These are phyloP conservation scores for Neospora caninum DNA, from an alignment of 169 alveolate genomes.

Conservation along the genomic window DNA sequence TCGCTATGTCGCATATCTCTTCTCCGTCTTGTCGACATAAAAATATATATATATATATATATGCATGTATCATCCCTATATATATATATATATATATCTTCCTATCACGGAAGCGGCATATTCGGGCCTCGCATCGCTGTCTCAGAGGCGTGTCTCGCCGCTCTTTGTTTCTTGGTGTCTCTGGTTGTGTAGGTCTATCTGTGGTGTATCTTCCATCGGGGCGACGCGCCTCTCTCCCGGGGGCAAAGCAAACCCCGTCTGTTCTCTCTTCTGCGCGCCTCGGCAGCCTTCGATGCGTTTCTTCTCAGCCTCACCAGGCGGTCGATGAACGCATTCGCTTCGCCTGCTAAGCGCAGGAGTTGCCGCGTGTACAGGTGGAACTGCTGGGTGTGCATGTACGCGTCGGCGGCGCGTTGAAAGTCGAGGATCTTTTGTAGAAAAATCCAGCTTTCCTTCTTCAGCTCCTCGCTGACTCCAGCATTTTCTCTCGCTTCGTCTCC, in stretches of 20 bases:
- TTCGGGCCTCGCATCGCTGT: too few relatives aligned
- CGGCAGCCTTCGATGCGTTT: neutral
- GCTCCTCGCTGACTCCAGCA: neutral
- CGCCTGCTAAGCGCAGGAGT: neutral
- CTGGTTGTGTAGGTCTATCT: too few relatives aligned
- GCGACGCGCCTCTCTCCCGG: too few relatives aligned
- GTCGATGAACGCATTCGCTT: neutral
- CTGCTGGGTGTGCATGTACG: neutral
- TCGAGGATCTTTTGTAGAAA: neutral
- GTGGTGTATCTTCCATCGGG: too few relatives aligned
- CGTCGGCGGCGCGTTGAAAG: neutral
- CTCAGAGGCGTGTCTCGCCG: too few relatives aligned
- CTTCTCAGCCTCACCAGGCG: neutral
- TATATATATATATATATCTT: too few relatives aligned
- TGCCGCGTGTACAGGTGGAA: neutral
- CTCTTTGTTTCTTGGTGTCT: too few relatives aligned
- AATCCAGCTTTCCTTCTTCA: neutral
- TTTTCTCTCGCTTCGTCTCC: neutral
- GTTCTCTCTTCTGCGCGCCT: neutral
- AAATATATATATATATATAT: neutral
- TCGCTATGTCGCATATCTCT: too few relatives aligned
- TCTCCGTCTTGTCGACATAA: neutral
- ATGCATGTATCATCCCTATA: neutral
- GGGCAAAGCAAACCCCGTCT: too few relatives aligned
- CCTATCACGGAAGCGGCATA: too few relatives aligned